These are phyloP conservation scores for Buddleja alternifolia DNA, from an alignment of 257 asterid genomes.

Conservation along the genomic window DNA sequence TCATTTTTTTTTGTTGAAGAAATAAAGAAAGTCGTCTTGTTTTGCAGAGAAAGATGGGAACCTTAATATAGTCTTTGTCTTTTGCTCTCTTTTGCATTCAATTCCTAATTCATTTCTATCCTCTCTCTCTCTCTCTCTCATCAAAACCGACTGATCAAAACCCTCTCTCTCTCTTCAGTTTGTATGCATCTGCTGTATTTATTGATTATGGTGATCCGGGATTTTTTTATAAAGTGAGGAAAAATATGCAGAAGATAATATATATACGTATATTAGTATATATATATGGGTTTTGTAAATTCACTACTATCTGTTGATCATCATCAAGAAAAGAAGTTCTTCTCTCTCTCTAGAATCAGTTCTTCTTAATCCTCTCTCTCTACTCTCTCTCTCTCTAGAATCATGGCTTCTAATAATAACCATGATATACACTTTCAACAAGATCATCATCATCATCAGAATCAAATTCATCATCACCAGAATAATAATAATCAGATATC, in stretches of 20 bases:
- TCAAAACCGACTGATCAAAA: conserved; percentile 47
- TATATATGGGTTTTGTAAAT: conserved; percentile 26
- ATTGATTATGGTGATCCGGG: conserved; percentile 33
- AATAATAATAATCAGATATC: conserved; percentile 57
- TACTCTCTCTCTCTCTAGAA: neutral
- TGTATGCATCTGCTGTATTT: conserved; percentile 27
- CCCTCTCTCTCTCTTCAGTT: conserved; percentile 33
- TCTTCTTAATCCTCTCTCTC: neutral
- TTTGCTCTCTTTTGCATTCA: conserved; percentile 49
- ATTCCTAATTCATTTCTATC: conserved; percentile 45
- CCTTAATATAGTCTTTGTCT: conserved; percentile 50
- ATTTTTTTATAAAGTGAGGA: conserved; percentile 18
- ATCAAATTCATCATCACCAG: conserved; percentile 30
- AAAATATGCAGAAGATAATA: conserved; percentile 24
- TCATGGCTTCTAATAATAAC: neutral
- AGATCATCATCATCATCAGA: conserved; percentile 32
- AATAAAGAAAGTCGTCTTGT: conserved; percentile 47
- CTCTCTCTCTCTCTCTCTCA: conserved; percentile 28
- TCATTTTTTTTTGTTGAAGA: conserved; percentile 10
- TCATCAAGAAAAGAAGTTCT: conserved; percentile 15
- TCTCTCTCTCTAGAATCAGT: neutral
- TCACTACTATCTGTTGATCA: neutral
- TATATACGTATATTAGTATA: neutral
- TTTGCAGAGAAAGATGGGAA: conserved; percentile 48
- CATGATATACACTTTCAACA: too few relatives aligned